Evolutionary conservation across 2,329 filamentous ascomycete species (phyloP), one percentile per base, ranked within the genome.

Genomic region (Alternaria sp.): DNA sequence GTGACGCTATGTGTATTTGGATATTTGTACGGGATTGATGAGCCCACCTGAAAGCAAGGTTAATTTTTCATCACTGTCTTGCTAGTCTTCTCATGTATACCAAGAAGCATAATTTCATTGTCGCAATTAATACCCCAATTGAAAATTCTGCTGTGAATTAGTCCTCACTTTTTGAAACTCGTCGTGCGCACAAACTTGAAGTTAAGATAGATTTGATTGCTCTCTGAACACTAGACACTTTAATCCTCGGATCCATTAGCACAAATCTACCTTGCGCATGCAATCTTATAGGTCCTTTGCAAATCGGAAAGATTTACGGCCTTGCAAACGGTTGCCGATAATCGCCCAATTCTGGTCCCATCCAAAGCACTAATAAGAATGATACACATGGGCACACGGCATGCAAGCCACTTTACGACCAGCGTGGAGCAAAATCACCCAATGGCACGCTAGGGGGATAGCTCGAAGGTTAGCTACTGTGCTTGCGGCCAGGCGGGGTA

Each of bases 51-150:
- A 51, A 60, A 54, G 53, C 57, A 65, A 70, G 68, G 63, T 60
- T 67, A 71, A 66, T 71, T 65, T 66, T 64, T 63, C 58, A 67
- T 71, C 68, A 63, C 63, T 65, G 65, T 67, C 61, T 63, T 69
- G 57, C 62, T 66, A 71, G 65, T 66, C 65, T 68, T 65, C 66
- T 60, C 61, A 62, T 66, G 68, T 70, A 71, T 71, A 71, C 67
- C 68, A 70, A 65, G 61, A 65, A 68, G 65, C 62, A 67, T 69
- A 71, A 66, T 70, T 71, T 67, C 65, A 65, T 69, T 68, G 56
- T 60, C 63, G 60, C 63, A 69, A 71, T 62, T 69, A 62, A 68
- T 54, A 57, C 44, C 49, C 56, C 17, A 21, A 34, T 39, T 23
- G 24, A 10, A 41, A 46, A 40, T 36, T 17, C 24, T n/a, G 29